Conservation (phyloP, 345 rosid species). For the Rhodomyrtus tomentosa region DNA sequence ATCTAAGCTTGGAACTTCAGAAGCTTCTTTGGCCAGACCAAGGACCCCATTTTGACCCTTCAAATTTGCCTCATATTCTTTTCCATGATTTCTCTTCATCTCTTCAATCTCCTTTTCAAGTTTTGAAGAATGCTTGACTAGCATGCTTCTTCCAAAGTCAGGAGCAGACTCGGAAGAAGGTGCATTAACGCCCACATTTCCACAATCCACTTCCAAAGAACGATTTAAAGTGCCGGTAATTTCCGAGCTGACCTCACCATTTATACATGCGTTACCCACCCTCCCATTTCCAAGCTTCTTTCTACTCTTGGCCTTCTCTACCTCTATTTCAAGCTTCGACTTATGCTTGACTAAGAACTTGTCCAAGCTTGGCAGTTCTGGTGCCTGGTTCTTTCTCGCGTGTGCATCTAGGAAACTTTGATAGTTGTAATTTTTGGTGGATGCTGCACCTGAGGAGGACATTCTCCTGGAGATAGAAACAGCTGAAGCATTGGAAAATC, state of each 20-base stretch:
- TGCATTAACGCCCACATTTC: neutral
- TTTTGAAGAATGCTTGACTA: slow-evolving; percentile 30
- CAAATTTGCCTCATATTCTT: slow-evolving; percentile 12
- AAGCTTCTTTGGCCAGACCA: slow-evolving; percentile 1
- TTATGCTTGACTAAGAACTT: slow-evolving; percentile 56
- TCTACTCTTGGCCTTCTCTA: slow-evolving; percentile 4
- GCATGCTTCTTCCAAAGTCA: slow-evolving; percentile 39
- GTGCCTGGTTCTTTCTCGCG: neutral
- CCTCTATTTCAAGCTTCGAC: slow-evolving; percentile 48
- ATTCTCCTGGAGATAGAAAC: slow-evolving; percentile 11
- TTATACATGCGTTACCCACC: slow-evolving; percentile 3
- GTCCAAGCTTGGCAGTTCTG: slow-evolving; percentile 35
- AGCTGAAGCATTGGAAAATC: slow-evolving; percentile 9
- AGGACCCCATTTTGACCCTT: slow-evolving; percentile 8
- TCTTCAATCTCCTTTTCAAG: slow-evolving; percentile 37
- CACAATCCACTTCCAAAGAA: neutral
- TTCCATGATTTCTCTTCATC: slow-evolving; percentile 13
- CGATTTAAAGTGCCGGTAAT: neutral
- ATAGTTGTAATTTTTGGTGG: slow-evolving; percentile 12
- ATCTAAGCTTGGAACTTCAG: slow-evolving; percentile 61
- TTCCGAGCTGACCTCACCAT: neutral
- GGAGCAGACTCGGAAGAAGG: slow-evolving; percentile 22
- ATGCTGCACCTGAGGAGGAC: slow-evolving; percentile 31
- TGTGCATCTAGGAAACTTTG: slow-evolving; percentile 10
- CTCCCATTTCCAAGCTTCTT: slow-evolving; percentile 27